Evolutionary conservation across 2,329 filamentous ascomycete species (phyloP), one percentile per base, ranked within the genome.

Genomic region (Xylariaceae sp.): DNA sequence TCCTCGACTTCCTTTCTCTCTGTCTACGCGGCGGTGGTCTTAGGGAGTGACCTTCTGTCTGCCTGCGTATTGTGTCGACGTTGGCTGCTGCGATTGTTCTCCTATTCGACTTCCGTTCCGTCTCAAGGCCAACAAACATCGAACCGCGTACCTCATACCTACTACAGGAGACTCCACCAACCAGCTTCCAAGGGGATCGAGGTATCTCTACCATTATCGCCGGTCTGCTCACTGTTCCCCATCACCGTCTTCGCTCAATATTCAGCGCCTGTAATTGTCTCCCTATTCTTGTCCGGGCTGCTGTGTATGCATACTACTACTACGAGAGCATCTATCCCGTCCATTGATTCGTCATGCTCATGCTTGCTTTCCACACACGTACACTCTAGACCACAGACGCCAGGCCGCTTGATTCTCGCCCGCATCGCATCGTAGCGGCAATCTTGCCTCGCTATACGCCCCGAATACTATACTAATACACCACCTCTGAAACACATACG

Each of bases 341-440:
- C 61, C 58, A 56, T 56, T 59, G 54, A 55, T 65, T 56, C 50
- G 43, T 47, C 50, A 45, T 47, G 12, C 8, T 47, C 50, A 45
- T 47, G 12, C 8, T 19, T 50, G 50, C 35, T 39, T 37, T 32
- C 31, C 50, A 44, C 47, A 44, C 32, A 43, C 42, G 40, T 40
- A 34, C 56, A 62, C 52, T 52, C 59, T 42, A 55, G 46, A 55
- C 44, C 43, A 47, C 51, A 50, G 62, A 62, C 64, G 62, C 64
- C 60, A 56, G 65, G 64, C 58, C 64, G 57, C 62, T 54, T 49
- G 49, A 59, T 54, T 47, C 57, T 62, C 62, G 64, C 63, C 65
- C 64, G 46, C 59, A 56, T 52, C 57, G 46, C 59, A 56, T 52
- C 57, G 35, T 3, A 37, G 43, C 30, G 43, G 29, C 43, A 31